Evolutionary conservation across 495 filamentous ascomycete genomes (phyloP), one percentile per base, ranked within the genome.

Genomic region (Xylaria curta): DNA sequence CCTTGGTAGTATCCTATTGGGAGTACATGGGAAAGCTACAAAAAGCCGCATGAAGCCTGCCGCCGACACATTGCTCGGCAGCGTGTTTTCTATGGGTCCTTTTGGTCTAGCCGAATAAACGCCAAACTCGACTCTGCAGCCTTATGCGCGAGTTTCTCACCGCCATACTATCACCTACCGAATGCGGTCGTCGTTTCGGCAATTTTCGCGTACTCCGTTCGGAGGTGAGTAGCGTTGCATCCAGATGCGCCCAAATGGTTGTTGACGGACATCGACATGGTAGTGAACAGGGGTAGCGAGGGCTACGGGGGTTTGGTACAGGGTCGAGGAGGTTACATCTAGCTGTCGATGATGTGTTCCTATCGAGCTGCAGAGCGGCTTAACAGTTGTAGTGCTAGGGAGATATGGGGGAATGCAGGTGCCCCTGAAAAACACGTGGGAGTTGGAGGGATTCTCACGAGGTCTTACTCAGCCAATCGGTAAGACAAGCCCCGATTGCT

Each of bases 151-250:
- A 38, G 9, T 51, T 38, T 5, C 19, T 53, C 63, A 66, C 63
- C 61, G 61, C 61, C 61, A 42, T 17, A 62, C 1, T 53, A 66
- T 28, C 17, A 38, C 38, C 63, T 46, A 38, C 63, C 15, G 19
- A 28, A 66, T 28, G 12, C 17, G 21, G 38, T 38, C 19, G 3
- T 21, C 38, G 60, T 44, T 38, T 44, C 15, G 38, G 24, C 8
- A 19, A 26, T 1, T 44, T 42, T 38, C 26, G 10, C 10, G 42
- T 10, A 38, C 7, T 13, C 62, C 21, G 21, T n/a, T 10, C 15
- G 63, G 63, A 40, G 63, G 63, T 21, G 12, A n/a, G 63, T 13
- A 24, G 46, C 60, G 24, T 38, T 38, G 17, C 63, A 53, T 65
- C 46, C 21, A 38, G 44, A 53, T 38, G 42, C 63, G 21, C 46